Evolutionary conservation across 257 asterid species (phyloP).

Genomic region (Capsicum rhomboideum): DNA sequence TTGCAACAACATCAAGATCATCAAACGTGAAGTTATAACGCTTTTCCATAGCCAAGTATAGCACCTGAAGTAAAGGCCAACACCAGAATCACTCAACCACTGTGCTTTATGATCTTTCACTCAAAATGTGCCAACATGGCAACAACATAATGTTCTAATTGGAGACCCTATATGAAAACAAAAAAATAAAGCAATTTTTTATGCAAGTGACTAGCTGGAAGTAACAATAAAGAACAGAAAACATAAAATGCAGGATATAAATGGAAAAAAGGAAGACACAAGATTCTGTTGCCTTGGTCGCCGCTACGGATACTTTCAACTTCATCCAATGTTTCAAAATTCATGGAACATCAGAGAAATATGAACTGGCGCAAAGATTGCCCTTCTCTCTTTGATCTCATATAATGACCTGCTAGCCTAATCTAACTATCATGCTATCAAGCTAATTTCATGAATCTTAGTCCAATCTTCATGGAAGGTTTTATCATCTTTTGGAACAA

Average conservation of each 20-base stretch:
- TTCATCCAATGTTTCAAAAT: background rate
- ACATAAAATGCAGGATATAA: background rate
- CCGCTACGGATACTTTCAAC: background rate
- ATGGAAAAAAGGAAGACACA: background rate
- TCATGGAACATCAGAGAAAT: background rate
- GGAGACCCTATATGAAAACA: background rate
- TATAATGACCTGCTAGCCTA: background rate
- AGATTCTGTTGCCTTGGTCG: background rate
- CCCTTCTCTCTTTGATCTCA: background rate
- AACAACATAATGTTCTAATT: background rate
- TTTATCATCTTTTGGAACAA: background rate
- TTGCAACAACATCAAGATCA: conserved; percentile 83
- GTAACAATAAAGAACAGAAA: background rate
- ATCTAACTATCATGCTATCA: background rate
- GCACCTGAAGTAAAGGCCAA: conserved; percentile 36
- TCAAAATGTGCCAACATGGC: background rate
- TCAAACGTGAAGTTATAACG: conserved; percentile 81
- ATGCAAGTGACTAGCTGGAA: background rate
- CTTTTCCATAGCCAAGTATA: conserved; percentile 87
- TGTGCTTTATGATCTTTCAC: background rate
- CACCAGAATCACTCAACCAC: background rate
- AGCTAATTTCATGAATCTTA: background rate
- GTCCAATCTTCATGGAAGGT: background rate
- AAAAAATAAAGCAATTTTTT: background rate
- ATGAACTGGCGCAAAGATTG: background rate